Evolutionary conservation across 441 rosid genomes (phyloP).

Genomic region (Eutrema salsugineum): DNA sequence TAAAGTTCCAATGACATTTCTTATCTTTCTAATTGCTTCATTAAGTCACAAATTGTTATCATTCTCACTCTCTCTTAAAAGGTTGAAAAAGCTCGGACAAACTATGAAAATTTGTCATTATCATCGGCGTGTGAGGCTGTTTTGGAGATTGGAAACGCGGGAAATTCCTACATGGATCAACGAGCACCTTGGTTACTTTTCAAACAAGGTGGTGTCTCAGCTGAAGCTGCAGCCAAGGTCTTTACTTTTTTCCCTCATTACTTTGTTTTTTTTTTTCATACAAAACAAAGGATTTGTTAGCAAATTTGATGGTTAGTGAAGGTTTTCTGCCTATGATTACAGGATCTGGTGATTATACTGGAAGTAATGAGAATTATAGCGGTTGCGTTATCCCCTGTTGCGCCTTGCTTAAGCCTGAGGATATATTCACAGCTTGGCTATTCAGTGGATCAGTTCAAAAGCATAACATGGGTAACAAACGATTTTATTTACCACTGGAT

Average conservation of each 20-base stretch:
- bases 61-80: constrained; percentile 10
- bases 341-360: constrained; percentile 87
- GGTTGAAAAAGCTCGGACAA: constrained; percentile 66
- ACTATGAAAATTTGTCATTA: constrained; percentile 66
- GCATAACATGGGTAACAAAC: constrained; percentile 51
- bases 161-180: constrained; percentile 80
- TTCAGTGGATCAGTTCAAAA: constrained; percentile 51
- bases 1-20: constrained; percentile 25
- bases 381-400: constrained; percentile 63
- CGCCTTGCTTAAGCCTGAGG: constrained; percentile 69
- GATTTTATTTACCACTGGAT: not conserved
- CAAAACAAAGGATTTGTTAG: not conserved
- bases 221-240: constrained; percentile 92
- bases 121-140: constrained; percentile 89
- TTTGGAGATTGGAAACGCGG: constrained; percentile 82
- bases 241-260: not conserved
- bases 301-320: not conserved
- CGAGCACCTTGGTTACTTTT: constrained; percentile 84
- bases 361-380: constrained; percentile 91
- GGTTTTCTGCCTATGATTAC: constrained; percentile 11
- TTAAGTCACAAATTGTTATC: not conserved
- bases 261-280: not conserved
- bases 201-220: constrained; percentile 81
- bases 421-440: constrained; percentile 87
- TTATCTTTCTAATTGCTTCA: not conserved